A percentile compares a stretch with the other conserved stretches of the same genome.
Conservation (phyloP, 179 eudicot genomes). For the Nepenthes alata region DNA sequence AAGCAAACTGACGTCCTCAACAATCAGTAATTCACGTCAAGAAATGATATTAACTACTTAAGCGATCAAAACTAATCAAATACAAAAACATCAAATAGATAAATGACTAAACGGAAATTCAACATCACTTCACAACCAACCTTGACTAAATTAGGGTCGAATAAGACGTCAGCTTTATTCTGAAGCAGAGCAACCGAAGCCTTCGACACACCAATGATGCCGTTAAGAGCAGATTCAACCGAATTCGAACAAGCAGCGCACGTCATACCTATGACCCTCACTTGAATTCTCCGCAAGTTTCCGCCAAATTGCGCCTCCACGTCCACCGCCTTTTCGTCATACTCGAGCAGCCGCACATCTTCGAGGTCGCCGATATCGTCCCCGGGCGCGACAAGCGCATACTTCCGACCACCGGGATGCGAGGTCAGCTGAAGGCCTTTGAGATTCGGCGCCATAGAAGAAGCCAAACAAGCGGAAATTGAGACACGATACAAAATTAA, state of each 20-base stretch:
- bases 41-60: too few species aligned
- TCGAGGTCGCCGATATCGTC: slow-evolving; percentile 23
- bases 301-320: background rate
- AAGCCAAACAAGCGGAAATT: slow-evolving; percentile 4
- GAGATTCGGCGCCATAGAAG: slow-evolving; percentile 39
- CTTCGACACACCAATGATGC: slow-evolving; percentile 45
- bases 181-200: slow-evolving; percentile 79
- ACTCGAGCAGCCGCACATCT: slow-evolving; percentile 54
- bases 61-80: too few species aligned
- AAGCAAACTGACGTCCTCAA: too few species aligned
- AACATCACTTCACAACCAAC: slow-evolving; percentile 16
- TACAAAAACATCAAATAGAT: too few species aligned
- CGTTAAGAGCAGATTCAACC: slow-evolving; percentile 58
- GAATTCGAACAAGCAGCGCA: slow-evolving; percentile 90
- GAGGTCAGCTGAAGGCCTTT: slow-evolving; percentile 36
- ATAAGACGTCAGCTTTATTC: slow-evolving; percentile 57
- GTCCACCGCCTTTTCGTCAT: slow-evolving; percentile 6
- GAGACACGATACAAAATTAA: background rate
- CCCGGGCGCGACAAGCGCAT: too few species aligned
- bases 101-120: too few species aligned
- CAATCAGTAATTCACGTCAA: too few species aligned
- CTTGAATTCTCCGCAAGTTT: slow-evolving; percentile 35
- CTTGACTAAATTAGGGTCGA: slow-evolving; percentile 50
- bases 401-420: slow-evolving; percentile 8
- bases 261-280: slow-evolving; percentile 75